A percentile compares a stretch with the other conserved stretches of the same genome.
These are phyloP conservation scores for Cyclotella choctawhatcheeana DNA, from an alignment of 108 stramenopile genomes.

Conservation along the genomic window DNA sequence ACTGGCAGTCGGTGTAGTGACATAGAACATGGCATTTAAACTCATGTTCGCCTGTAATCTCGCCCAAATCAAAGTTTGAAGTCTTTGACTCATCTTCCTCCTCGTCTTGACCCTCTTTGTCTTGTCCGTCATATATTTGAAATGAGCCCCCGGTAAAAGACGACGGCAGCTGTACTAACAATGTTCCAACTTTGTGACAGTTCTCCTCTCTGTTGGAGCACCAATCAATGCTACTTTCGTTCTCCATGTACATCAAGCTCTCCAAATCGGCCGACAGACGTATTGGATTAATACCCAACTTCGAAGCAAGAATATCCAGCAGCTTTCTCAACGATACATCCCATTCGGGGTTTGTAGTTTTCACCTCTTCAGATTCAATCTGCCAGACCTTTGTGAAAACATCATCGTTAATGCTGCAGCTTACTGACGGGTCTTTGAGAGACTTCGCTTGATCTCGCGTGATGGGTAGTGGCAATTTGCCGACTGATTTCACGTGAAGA, in stretches of 20 bases:
- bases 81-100: not conserved
- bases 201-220: slow-evolving; percentile 8
- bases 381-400: slow-evolving; percentile 7
- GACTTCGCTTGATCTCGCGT: slow-evolving; percentile 10
- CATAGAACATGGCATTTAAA: slow-evolving; percentile 35
- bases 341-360: slow-evolving; percentile 29
- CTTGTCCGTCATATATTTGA: not conserved
- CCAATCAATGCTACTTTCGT: slow-evolving; percentile 17
- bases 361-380: slow-evolving; percentile 3
- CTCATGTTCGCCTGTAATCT: not conserved
- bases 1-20: slow-evolving; percentile 27
- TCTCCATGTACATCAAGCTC: slow-evolving; percentile 18
- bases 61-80: slow-evolving; percentile 15
- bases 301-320: slow-evolving; percentile 8
- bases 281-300: slow-evolving; percentile 21
- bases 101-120: not conserved
- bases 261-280: slow-evolving; percentile 26
- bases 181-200: not conserved
- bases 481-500: slow-evolving; percentile 20
- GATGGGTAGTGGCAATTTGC: slow-evolving; percentile 22
- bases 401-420: slow-evolving; percentile 1
- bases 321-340: not conserved
- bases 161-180: slow-evolving; percentile 20
- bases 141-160: slow-evolving; percentile 23
- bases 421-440: not conserved